Conservation (phyloP, 164 flowering plant genomes). For the Kingdonia uniflora region DNA sequence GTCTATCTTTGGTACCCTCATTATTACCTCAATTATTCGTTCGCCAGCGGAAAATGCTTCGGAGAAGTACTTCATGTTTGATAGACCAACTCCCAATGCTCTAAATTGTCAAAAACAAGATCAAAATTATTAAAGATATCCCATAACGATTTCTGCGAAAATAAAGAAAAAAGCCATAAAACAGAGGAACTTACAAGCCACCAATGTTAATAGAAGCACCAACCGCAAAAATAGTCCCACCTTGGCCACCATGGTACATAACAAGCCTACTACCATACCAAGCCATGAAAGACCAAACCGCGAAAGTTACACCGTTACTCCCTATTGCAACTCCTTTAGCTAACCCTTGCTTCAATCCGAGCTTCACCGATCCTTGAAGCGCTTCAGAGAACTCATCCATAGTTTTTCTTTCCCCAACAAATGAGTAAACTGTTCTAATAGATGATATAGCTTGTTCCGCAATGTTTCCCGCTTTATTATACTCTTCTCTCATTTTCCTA, state of each 20-base stretch:
- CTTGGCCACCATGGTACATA: conserved; percentile 59
- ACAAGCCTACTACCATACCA: conserved; percentile 72
- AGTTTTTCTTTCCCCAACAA: conserved; percentile 63
- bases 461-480: conserved; percentile 46
- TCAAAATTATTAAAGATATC: too few species aligned
- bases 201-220: conserved; percentile 60
- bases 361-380: conserved; percentile 46
- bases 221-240: conserved; percentile 76
- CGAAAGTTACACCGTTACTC: conserved; percentile 60
- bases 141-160: too few species aligned
- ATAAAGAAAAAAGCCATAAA: background rate
- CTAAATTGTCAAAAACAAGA: conserved; percentile 21
- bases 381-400: conserved; percentile 46
- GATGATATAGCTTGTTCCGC: conserved; percentile 84
- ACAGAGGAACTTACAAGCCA: conserved; percentile 47
- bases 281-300: conserved; percentile 71
- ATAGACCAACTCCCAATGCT: conserved; percentile 56
- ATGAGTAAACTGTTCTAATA: conserved; percentile 76
- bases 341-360: conserved; percentile 64
- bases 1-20: conserved; percentile 64
- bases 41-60: conserved; percentile 70
- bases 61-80: conserved; percentile 62
- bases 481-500: conserved; percentile 54
- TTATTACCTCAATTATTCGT: conserved; percentile 56
- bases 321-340: conserved; percentile 88